Conservation (phyloP, 139 green algal species). For the Raphidocelis subcapitata region DNA sequence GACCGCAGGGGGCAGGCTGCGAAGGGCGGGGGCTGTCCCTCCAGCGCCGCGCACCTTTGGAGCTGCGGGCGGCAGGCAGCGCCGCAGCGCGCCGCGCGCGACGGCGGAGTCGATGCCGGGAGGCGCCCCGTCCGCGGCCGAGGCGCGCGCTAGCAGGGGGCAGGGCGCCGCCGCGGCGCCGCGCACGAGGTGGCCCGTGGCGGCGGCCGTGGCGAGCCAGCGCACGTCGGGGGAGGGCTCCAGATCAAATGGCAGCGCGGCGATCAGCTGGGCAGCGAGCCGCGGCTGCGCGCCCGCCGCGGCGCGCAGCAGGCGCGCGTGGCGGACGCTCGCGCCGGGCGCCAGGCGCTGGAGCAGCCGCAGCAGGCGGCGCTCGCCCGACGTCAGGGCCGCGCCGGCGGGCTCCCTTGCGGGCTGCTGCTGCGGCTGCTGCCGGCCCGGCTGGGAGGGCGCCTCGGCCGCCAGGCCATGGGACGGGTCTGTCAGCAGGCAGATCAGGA, state of each 20-base stretch:
- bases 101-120: constrained; percentile 13
- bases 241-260: constrained; percentile 49
- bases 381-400: too few relatives aligned
- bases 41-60: constrained; percentile 2
- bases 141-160: constrained; percentile 21
- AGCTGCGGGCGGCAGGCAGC: constrained; percentile 27
- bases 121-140: not conserved
- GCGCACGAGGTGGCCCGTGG: not conserved
- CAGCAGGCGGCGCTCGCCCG: constrained; percentile 28
- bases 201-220: constrained; percentile 1
- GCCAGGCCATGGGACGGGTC: constrained; percentile 48
- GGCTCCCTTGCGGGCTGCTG: not conserved
- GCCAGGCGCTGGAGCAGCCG: constrained; percentile 42
- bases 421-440: constrained; percentile 1
- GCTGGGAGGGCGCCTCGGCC: not conserved
- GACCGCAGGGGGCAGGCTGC: constrained; percentile 40
- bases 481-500: constrained; percentile 52
- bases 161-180: constrained; percentile 5
- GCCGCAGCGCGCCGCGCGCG: constrained; percentile 26
- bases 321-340: constrained; percentile 16
- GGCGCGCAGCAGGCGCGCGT: constrained; percentile 42
- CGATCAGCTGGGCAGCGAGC: constrained; percentile 52
- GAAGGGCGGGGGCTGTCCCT: constrained; percentile 12
- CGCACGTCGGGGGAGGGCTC: constrained; percentile 39
- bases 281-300: constrained; percentile 26